Conservation (phyloP, 768 basidiomycete genomes). For the Leccinum uliginosum region DNA sequence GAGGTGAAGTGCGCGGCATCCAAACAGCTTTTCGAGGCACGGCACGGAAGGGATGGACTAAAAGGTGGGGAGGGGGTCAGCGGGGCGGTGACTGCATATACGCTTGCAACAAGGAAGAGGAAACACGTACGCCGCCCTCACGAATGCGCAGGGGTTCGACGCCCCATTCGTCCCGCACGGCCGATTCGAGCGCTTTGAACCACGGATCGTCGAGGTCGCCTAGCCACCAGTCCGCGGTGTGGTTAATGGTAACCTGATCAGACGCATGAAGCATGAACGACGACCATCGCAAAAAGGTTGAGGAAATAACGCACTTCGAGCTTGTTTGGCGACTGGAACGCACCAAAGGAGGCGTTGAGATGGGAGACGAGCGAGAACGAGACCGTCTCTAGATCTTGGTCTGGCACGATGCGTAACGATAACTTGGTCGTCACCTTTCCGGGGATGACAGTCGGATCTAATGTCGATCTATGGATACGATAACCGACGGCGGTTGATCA, state of each 20-base stretch:
- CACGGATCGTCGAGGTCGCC: constrained; percentile 80
- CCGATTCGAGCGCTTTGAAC: constrained; percentile 81
- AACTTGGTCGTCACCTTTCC: constrained; percentile 78
- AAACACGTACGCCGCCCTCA: constrained; percentile 78
- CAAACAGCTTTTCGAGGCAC: constrained; percentile 88
- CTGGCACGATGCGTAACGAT: constrained; percentile 91
- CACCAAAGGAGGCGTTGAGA: constrained; percentile 54
- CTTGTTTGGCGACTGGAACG: constrained; percentile 62
- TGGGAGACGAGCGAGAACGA: constrained; percentile 56
- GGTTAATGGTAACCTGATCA: constrained; percentile 66
- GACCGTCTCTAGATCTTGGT: constrained; percentile 77
- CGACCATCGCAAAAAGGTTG: background rate
- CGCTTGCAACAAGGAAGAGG: background rate
- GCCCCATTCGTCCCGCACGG: constrained; percentile 86
- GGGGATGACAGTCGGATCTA: constrained; percentile 88
- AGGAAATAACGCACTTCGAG: constrained; percentile 48
- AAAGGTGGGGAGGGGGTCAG: background rate
- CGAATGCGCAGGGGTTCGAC: constrained; percentile 81
- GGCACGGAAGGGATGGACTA: constrained; percentile 94
- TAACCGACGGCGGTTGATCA: background rate
- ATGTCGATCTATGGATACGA: background rate
- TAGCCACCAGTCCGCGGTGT: constrained; percentile 95
- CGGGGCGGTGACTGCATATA: background rate
- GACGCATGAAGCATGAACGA: background rate
- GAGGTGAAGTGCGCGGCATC: constrained; percentile 85